Evolutionary conservation across 192 early-diverging fungal genomes (phyloP).

Genomic region (Coemansia sp.): DNA sequence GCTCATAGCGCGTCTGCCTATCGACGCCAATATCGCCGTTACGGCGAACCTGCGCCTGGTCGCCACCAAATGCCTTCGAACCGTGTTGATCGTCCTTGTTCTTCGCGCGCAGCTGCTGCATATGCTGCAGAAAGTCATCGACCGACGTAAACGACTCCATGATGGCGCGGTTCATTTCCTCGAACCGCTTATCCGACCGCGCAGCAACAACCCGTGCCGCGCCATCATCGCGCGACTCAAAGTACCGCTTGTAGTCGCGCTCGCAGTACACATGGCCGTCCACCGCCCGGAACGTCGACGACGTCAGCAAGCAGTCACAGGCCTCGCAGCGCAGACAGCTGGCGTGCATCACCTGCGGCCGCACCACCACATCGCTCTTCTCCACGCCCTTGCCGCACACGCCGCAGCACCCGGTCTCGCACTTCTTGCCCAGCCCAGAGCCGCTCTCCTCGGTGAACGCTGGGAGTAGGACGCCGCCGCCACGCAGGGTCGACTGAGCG

Average conservation of each 20-base stretch:
- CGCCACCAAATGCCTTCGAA: constrained; percentile 14
- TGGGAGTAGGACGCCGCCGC: constrained; percentile 29
- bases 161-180: constrained; percentile 50
- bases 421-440: constrained; percentile 3
- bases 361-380: constrained; percentile 45
- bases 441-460: constrained; percentile 8
- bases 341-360: constrained; percentile 52
- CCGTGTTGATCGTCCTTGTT: constrained; percentile 8
- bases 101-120: constrained; percentile 46
- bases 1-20: constrained; percentile 53
- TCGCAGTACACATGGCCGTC: constrained; percentile 56
- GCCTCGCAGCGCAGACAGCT: constrained; percentile 54
- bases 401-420: constrained; percentile 46
- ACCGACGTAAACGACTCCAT: constrained; percentile 57
- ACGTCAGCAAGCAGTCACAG: constrained; percentile 51
- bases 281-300: constrained; percentile 50
- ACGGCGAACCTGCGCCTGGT: constrained; percentile 40
- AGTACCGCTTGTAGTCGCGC: constrained; percentile 42
- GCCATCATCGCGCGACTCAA: constrained; percentile 4
- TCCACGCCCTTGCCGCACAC: constrained; percentile 48
- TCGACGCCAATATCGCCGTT: constrained; percentile 47
- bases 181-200: constrained; percentile 40
- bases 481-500: constrained; percentile 36
- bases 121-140: constrained; percentile 54
- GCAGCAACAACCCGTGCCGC: constrained; percentile 23